These are phyloP conservation scores for Cladophialophora chaetospira DNA, from an alignment of 2,329 filamentous ascomycete genomes.

Conservation along the genomic window DNA sequence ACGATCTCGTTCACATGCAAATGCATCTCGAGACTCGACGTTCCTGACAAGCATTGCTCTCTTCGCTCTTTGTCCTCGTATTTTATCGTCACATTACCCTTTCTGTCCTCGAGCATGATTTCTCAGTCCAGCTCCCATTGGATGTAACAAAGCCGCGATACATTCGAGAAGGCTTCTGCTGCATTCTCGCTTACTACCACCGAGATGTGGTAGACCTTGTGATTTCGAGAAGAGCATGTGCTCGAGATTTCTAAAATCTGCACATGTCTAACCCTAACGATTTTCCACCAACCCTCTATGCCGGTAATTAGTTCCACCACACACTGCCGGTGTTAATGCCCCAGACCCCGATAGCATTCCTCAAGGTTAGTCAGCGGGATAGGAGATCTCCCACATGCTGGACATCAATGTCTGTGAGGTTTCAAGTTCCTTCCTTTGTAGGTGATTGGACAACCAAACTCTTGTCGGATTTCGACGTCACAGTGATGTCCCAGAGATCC, in stretches of 20 bases:
- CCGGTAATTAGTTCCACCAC: too few relatives aligned
- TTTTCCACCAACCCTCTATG: too few relatives aligned
- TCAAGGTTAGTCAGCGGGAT: too few relatives aligned
- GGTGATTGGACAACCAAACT: slow-evolving; percentile 7
- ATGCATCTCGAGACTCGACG: slow-evolving; percentile 3
- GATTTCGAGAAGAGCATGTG: slow-evolving; percentile 7
- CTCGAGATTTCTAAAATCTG: not conserved
- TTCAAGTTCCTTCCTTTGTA: too few relatives aligned
- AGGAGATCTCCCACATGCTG: too few relatives aligned
- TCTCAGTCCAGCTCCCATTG: too few relatives aligned
- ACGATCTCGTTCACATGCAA: slow-evolving; percentile 15
- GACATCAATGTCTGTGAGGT: too few relatives aligned
- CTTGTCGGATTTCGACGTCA: not conserved
- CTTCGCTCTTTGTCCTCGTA: not conserved
- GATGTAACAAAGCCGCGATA: too few relatives aligned
- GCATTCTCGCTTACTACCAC: slow-evolving; percentile 3
- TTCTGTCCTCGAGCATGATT: not conserved
- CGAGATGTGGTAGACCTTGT: not conserved
- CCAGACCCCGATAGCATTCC: too few relatives aligned
- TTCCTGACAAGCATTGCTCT: slow-evolving; percentile 7
- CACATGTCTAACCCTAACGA: too few relatives aligned
- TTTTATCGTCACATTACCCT: not conserved
- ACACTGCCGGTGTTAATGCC: too few relatives aligned
- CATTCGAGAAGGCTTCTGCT: not conserved
- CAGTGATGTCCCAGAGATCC: not conserved